Evolutionary conservation across 2,329 filamentous ascomycete species (phyloP).

Genomic region (Periglandula ipomoeae): DNA sequence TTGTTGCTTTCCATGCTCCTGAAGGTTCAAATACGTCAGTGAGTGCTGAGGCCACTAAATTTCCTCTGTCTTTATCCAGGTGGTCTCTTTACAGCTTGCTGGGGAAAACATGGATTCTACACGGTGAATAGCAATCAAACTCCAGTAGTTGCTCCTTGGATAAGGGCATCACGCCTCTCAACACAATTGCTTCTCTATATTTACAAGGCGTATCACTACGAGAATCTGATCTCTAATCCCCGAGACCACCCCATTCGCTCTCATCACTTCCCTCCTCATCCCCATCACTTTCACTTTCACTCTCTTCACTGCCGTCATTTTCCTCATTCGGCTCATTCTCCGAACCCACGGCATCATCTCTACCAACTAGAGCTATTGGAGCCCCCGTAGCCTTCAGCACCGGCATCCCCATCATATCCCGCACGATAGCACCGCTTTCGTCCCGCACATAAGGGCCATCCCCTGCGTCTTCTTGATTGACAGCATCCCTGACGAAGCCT

Average conservation of each 20-base stretch:
- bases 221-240: slow-evolving; percentile 7
- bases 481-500: slow-evolving; percentile 52
- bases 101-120: too few species aligned
- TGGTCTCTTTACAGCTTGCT: too few species aligned
- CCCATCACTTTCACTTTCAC: slow-evolving; percentile 11
- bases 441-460: slow-evolving; percentile 47
- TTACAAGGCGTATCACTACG: too few species aligned
- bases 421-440: slow-evolving; percentile 42
- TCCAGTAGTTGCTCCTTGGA: too few species aligned
- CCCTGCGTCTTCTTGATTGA: slow-evolving; percentile 5
- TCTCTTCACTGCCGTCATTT: slow-evolving; percentile 10
- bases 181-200: too few species aligned
- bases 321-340: slow-evolving; percentile 12
- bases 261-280: slow-evolving; percentile 11
- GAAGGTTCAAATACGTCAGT: too few species aligned
- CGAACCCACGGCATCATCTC: slow-evolving; percentile 10
- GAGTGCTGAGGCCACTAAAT: too few species aligned
- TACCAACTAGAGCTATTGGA: slow-evolving; percentile 17
- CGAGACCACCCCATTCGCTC: slow-evolving; percentile 11
- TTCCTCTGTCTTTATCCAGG: too few species aligned
- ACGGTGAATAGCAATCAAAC: too few species aligned
- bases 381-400: slow-evolving; percentile 26
- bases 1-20: too few species aligned
- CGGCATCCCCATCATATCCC: slow-evolving; percentile 30
- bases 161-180: too few species aligned